Conservation (phyloP, 495 filamentous ascomycete genomes). For the Penicillium antarcticum region DNA sequence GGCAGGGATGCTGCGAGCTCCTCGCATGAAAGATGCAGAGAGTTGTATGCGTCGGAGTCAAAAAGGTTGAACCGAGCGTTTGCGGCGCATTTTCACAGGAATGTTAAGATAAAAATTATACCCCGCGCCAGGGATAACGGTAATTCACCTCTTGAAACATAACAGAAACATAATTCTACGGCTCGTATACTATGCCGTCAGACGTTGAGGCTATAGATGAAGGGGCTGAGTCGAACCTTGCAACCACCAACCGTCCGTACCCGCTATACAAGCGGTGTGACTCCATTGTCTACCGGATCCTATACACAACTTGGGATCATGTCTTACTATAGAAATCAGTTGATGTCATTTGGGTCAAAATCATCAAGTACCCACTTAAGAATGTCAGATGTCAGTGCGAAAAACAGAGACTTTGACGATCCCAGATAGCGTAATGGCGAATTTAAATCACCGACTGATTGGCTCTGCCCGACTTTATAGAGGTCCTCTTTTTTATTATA, state of each 20-base stretch:
- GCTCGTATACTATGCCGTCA: background rate
- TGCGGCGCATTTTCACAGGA: slow-evolving; percentile 13
- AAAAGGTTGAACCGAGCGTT: slow-evolving; percentile 23
- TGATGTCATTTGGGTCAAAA: slow-evolving; percentile 8
- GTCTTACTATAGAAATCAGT: background rate
- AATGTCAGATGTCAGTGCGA: slow-evolving; percentile 35
- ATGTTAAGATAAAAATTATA: slow-evolving; percentile 10
- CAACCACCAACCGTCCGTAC: slow-evolving; percentile 8
- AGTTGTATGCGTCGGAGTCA: slow-evolving; percentile 13
- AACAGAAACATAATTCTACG: background rate
- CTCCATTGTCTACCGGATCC: no score
- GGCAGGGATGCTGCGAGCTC: slow-evolving; percentile 25
- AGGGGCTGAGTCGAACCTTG: slow-evolving; percentile 23
- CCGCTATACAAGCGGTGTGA: slow-evolving; percentile 23
- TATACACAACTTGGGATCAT: no score
- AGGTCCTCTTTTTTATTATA: background rate
- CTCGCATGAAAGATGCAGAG: slow-evolving; percentile 17
- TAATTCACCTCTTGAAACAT: background rate
- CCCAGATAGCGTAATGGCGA: slow-evolving; percentile 16
- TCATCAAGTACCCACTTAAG: slow-evolving; percentile 4
- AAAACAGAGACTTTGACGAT: no score
- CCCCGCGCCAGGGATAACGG: slow-evolving; percentile 16
- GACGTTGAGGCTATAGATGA: slow-evolving; percentile 5
- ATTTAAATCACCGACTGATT: slow-evolving; percentile 9
- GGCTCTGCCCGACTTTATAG: slow-evolving; percentile 1